These are phyloP conservation scores for Cichorium intybus DNA, from an alignment of 140 eudicot species.

Conservation along the genomic window DNA sequence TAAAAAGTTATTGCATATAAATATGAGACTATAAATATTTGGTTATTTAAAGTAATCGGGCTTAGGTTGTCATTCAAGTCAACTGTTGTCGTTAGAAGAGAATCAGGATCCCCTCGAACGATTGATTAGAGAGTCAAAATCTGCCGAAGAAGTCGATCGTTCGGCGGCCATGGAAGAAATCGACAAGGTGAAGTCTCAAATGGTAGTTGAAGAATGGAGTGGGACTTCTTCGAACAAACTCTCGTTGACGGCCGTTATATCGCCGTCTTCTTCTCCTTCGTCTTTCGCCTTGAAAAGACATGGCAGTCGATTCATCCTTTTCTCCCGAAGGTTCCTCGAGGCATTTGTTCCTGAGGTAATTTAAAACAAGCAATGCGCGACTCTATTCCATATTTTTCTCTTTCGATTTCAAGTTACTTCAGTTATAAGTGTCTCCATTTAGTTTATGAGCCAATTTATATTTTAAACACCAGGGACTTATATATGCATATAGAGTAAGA, in stretches of 20 bases:
- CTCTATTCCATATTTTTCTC: not conserved
- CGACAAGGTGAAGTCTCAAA: constrained; percentile 8
- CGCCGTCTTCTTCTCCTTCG: constrained; percentile 35
- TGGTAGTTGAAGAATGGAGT: constrained; percentile 82
- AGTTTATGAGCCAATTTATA: not conserved
- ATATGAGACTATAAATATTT: too few relatives aligned
- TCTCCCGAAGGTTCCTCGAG: constrained; percentile 57
- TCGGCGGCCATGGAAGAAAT: constrained; percentile 14
- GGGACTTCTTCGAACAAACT: constrained; percentile 69
- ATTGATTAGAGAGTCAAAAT: not conserved
- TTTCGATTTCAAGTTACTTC: constrained; percentile 11
- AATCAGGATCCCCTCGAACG: constrained; percentile 16
- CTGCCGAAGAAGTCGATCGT: constrained; percentile 7
- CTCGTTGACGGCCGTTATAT: constrained; percentile 71
- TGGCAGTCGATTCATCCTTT: constrained; percentile 57
- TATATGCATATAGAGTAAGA: not conserved
- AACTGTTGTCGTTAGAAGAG: not conserved
- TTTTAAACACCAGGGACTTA: not conserved
- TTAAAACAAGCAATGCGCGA: not conserved
- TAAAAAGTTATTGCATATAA: too few relatives aligned
- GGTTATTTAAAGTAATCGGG: too few relatives aligned
- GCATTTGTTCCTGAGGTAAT: constrained; percentile 98
- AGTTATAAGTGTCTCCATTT: not conserved
- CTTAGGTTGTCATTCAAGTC: too few relatives aligned
- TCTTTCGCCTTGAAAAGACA: constrained; percentile 42